Base-by-base conservation (phyloP, 345 rosid genomes). In the Lumnitzera racemosa region DNA sequence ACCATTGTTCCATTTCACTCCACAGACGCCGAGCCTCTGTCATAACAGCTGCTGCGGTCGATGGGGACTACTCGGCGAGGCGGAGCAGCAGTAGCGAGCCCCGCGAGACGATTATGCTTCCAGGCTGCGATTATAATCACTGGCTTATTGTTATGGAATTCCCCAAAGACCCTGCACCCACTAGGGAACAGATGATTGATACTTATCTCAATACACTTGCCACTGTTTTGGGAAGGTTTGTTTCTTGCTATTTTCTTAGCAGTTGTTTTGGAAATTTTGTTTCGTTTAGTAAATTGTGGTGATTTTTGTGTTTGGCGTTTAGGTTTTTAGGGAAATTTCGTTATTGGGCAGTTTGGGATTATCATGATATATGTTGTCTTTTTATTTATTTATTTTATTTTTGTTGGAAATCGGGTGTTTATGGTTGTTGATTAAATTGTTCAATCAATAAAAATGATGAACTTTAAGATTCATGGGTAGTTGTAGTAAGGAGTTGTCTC, bases 91-190 rank as follows among this genome's bases (percentile, higher is more conserved):
- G 80, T 59, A 80, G 67, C 47, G 96, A 91, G 67, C 81, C 80
- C 53, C 82, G 95, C 54, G 96, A 91, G 81, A 87, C 98, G 46
- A 91, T 91, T 57, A 84, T 91, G 96, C 80, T 91, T 2, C 96
- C 96, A 12, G 95, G 96, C 0, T 91, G 98, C 65, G 98, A 87
- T 67, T 91, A 87, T 72, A 89, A 92, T 48, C 98, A 92, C 65
- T 92, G 96, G 98, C 85, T 92, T 46, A 92, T 89, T 24, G 98
- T 92, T 9, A 89, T 92, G 98, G 96, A 89, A 57, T 92, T 92
- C 67, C 96, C 98, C 53, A 92, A 92, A 61, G 96, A 92, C 68
- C 96, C 98, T 7, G 94, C 96, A 6, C 95, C 98, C 0, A 82
- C 91, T 10, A 79, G 95, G 12, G 96, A 91, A 46, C 96, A 89